phyloP scores from a whole-genome alignment of 2,329 filamentous ascomycete species.

The Penicillium expansum region DNA sequence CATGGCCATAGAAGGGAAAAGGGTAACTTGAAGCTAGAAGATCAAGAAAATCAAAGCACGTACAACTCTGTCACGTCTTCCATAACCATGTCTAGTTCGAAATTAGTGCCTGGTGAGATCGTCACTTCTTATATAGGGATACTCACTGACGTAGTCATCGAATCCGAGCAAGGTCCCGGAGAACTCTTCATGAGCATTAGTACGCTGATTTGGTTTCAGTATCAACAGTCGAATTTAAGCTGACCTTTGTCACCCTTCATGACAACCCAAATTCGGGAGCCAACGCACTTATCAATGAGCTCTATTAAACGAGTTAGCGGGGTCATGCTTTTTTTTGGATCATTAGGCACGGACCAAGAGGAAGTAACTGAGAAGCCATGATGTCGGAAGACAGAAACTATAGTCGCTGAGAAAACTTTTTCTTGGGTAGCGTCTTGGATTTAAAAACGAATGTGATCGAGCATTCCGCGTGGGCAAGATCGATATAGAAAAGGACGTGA shows the following conservation, averaged over 20 bases:
- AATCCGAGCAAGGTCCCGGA: slow-evolving; percentile 91
- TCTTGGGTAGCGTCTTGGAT: not conserved
- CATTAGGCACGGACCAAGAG: slow-evolving; percentile 55
- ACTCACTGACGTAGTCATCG: slow-evolving; percentile 99
- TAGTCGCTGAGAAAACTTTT: not conserved
- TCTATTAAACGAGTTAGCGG: slow-evolving; percentile 55
- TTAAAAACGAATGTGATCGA: not conserved
- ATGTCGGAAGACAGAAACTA: slow-evolving; percentile 11
- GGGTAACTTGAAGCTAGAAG: not conserved
- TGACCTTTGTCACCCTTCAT: slow-evolving; percentile 99
- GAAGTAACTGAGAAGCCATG: slow-evolving; percentile 73
- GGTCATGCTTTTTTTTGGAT: slow-evolving; percentile 10
- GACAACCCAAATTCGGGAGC: slow-evolving; percentile 95
- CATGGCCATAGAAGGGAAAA: not conserved
- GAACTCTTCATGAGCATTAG: slow-evolving; percentile 66
- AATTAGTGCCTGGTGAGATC: slow-evolving; percentile 14
- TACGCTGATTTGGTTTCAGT: not conserved
- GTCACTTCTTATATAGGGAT: slow-evolving; percentile 6
- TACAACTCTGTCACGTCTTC: slow-evolving; percentile 98
- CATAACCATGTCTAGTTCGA: slow-evolving; percentile 81
- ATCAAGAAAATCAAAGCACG: slow-evolving; percentile 29
- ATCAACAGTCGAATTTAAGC: slow-evolving; percentile 8
- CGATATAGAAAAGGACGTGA: slow-evolving; percentile 22
- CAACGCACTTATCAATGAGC: slow-evolving; percentile 98
- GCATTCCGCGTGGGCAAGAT: slow-evolving; percentile 7